Conservation (phyloP, 306 rosid species). For the Adenanthera pavonina region DNA sequence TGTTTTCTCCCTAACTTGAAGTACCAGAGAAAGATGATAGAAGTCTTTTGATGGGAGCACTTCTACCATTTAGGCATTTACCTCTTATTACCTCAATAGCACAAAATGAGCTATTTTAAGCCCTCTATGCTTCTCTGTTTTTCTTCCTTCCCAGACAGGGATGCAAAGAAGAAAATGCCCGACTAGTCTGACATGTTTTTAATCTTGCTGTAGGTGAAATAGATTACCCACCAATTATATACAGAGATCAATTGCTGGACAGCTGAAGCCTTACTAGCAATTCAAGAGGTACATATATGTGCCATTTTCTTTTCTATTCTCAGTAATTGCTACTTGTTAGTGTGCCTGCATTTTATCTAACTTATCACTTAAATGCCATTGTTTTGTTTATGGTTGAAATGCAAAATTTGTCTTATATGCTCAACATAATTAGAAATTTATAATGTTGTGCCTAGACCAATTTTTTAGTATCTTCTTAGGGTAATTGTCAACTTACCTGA, state of each 20-base stretch:
- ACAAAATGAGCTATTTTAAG: too few species aligned
- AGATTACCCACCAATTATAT: conserved; percentile 53
- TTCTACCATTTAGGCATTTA: background rate
- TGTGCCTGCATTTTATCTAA: conserved; percentile 20
- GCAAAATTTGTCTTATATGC: background rate
- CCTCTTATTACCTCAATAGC: background rate
- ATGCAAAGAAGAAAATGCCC: too few species aligned
- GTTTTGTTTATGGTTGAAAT: background rate
- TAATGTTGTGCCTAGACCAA: background rate
- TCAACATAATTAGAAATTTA: conserved; percentile 1
- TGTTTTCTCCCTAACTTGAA: conserved; percentile 15
- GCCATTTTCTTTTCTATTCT: conserved; percentile 34
- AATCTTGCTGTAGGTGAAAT: conserved; percentile 58
- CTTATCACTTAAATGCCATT: background rate
- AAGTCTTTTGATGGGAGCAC: conserved; percentile 2
- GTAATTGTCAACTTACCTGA: background rate
- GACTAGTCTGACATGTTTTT: background rate
- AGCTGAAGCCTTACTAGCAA: conserved; percentile 73
- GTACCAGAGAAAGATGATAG: background rate
- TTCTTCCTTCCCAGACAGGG: too few species aligned
- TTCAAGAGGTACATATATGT: conserved; percentile 70
- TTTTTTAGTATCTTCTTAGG: conserved; percentile 13
- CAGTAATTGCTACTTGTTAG: background rate
- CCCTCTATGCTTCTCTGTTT: too few species aligned
- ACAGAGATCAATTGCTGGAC: conserved; percentile 61